Evolutionary conservation across 345 rosid species (phyloP).

Genomic region (Camelina sativa): DNA sequence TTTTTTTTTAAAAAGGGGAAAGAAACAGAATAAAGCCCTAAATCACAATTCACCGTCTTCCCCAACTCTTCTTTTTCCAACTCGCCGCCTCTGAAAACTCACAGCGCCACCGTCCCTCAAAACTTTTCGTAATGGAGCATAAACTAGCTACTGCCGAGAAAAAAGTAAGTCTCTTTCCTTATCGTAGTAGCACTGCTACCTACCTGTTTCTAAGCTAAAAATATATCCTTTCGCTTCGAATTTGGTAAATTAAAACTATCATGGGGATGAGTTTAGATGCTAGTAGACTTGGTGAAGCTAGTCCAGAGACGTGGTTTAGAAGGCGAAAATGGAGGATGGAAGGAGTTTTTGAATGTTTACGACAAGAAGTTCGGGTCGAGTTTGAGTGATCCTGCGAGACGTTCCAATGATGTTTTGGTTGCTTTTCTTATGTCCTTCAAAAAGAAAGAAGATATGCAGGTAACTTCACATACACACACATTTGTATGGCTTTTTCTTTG

Average conservation of each 20-base stretch:
- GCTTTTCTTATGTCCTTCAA: conserved; percentile 68
- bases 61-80: background rate
- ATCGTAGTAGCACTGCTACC: background rate
- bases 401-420: conserved; percentile 55
- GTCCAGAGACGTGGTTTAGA: conserved; percentile 60
- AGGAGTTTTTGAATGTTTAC: conserved; percentile 59
- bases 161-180: conserved; percentile 34
- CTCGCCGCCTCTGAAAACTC: conserved; percentile 35
- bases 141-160: conserved; percentile 49
- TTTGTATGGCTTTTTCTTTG: background rate
- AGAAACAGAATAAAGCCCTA: conserved; percentile 38
- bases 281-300: conserved; percentile 67
- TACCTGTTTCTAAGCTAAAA: background rate
- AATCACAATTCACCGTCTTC: conserved; percentile 6
- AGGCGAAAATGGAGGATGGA: conserved; percentile 72
- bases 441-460: conserved; percentile 57
- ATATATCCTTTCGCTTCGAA: background rate
- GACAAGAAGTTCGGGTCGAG: conserved; percentile 63
- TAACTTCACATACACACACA: conserved; percentile 14
- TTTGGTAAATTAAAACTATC: background rate
- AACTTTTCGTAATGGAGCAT: conserved; percentile 44
- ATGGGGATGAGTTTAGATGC: conserved; percentile 49
- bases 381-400: conserved; percentile 75
- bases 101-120: conserved; percentile 23
- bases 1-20: no score